A percentile compares a stretch with the other conserved stretches of the same genome.
These are phyloP conservation scores for Yarrowia deformans DNA, from an alignment of 805 yeast genomes.

Conservation along the genomic window DNA sequence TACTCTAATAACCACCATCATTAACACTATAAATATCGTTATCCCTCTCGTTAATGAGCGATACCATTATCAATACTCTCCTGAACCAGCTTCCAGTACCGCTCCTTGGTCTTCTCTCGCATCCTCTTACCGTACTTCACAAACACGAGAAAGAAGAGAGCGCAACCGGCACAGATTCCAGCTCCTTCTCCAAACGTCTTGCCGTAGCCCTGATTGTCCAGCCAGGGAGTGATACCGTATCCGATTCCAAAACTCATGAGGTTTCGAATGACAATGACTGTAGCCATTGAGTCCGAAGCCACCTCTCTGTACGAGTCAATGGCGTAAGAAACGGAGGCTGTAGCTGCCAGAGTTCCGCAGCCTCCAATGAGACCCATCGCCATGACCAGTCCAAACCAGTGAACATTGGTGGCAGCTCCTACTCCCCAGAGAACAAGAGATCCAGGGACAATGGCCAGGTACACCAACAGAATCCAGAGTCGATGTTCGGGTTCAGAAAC, in stretches of 20 bases:
- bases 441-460: slow-evolving; percentile 55
- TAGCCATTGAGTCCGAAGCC: slow-evolving; percentile 56
- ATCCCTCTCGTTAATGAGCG: background rate
- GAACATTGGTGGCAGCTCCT: slow-evolving; percentile 57
- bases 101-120: slow-evolving; percentile 41
- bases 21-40: slow-evolving; percentile 2
- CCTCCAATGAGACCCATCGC: slow-evolving; percentile 56
- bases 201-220: slow-evolving; percentile 56
- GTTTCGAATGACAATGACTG: slow-evolving; percentile 59
- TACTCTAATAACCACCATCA: too few species aligned
- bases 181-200: slow-evolving; percentile 51
- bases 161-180: slow-evolving; percentile 1
- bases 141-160: background rate
- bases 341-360: slow-evolving; percentile 57
- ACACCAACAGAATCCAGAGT: slow-evolving; percentile 55
- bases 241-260: slow-evolving; percentile 58
- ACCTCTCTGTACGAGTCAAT: slow-evolving; percentile 57
- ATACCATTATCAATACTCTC: slow-evolving; percentile 25
- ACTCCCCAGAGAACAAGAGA: slow-evolving; percentile 62
- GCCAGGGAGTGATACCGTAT: slow-evolving; percentile 61
- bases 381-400: slow-evolving; percentile 58
- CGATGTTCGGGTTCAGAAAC: slow-evolving; percentile 60
- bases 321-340: slow-evolving; percentile 56
- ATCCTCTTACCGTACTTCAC: slow-evolving; percentile 53
- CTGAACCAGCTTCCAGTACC: slow-evolving; percentile 28